Conservation (phyloP, 495 filamentous ascomycete species). For the Podospora didyma region DNA sequence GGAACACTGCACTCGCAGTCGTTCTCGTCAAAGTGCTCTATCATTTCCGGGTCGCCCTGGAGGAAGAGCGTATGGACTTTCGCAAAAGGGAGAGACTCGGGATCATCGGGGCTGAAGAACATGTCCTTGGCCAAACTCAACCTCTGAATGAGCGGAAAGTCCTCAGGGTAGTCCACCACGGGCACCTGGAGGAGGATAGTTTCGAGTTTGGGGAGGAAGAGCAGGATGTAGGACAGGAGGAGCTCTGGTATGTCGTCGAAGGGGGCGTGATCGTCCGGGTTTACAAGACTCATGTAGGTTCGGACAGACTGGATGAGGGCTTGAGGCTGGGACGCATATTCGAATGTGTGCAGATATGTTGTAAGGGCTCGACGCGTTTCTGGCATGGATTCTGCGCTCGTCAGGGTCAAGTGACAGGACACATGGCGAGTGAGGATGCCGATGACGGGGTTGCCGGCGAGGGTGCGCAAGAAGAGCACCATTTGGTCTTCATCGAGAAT, state of each 20-base stretch:
- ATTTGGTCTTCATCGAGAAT: conserved; percentile 19
- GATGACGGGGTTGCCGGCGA: conserved; percentile 15
- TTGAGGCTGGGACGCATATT: neutral
- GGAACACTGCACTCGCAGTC: conserved; percentile 15
- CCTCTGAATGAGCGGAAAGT: conserved; percentile 7
- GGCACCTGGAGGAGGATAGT: conserved; percentile 28
- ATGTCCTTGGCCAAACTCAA: conserved; percentile 12
- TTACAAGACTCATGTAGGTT: neutral
- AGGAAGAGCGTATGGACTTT: conserved; percentile 15
- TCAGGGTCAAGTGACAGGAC: conserved; percentile 28
- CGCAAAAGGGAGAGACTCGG: conserved; percentile 6
- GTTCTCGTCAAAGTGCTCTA: conserved; percentile 18
- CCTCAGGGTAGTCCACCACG: conserved; percentile 22
- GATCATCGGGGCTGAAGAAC: neutral
- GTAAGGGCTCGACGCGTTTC: conserved; percentile 17
- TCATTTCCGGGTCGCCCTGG: conserved; percentile 24
- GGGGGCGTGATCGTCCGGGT: neutral
- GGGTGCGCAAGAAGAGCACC: conserved; percentile 27
- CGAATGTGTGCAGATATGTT: conserved; percentile 7
- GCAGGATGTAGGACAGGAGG: conserved; percentile 20
- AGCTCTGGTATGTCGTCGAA: conserved; percentile 17
- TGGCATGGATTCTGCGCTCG: conserved; percentile 16
- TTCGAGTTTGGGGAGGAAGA: conserved; percentile 19
- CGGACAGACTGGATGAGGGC: neutral
- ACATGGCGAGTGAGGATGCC: conserved; percentile 24